Evolutionary conservation across 805 yeast genomes (phyloP), one percentile per base, ranked within the genome.

Genomic region (Candida caryicola): DNA sequence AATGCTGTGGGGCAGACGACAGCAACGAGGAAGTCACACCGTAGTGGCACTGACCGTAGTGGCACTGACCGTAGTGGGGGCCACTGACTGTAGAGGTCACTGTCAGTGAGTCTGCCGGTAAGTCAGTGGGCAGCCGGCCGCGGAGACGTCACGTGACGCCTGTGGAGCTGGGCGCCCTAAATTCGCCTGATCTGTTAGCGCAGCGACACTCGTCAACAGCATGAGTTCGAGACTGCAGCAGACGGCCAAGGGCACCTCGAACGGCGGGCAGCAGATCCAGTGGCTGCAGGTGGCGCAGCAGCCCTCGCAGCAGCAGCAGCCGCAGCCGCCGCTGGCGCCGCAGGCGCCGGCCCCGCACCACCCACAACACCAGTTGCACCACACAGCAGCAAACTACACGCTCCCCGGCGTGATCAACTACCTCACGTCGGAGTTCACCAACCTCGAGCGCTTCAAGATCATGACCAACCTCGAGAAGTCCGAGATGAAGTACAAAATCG

Each of bases 331-430:
- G 12, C 40, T 19, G 15, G 38, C 31, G 14, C 39, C 35, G 4
- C 45, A 39, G n/a, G 31, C 28, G 16, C 33, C 10, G 29, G 33
- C 28, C 18, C 41, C 10, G 8, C 31, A 21, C 12, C 43, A 29
- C 9, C 44, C 27, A 15, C 28, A 26, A 10, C 43, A 18, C 13
- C 40, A 33, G 12, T 33, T 40, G n/a, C 45, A 39, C 14, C 23
- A 31, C 15, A 18, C 33, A 4, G 35, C 33, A 12, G 64, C 69
- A 18, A 59, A 62, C 38, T 68, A 69, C 44, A 75, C 81, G 3
- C 61, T 77, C 12, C 82, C 82, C 0, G 82, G 82, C 0, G 76
- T 77, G 16, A 76, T 77, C 61, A 77, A 76, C 49, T 77, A 77
- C 49, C 57, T 77, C 41, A 79, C 79, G 29, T 66, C 75, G n/a